Evolutionary conservation across 352 stramenopile genomes (phyloP), one percentile per base, ranked within the genome.

Genomic region (Aphanomyces stellatus): DNA sequence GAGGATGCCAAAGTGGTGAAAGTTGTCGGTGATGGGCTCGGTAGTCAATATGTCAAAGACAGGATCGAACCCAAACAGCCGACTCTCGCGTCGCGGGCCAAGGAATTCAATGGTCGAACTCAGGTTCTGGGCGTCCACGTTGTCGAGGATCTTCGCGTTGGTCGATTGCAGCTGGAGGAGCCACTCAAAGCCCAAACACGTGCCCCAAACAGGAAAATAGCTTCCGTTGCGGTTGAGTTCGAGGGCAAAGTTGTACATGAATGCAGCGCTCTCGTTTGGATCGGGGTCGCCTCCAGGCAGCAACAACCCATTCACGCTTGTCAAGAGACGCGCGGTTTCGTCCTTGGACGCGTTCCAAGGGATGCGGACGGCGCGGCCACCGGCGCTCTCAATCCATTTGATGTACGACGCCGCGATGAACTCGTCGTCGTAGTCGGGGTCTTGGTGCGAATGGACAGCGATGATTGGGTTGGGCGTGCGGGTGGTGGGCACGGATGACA

Each of bases 341-440:
- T 75, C 46, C 46, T 80, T 76, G 19, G 80, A 73, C 10, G 79
- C 82, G 53, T 80, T 83, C 72, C 87, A 91, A 37, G 82, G 78
- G 42, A 91, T 87, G 22, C 80, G 82, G 42, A 88, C 80, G 28
- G 88, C 82, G 46, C 81, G 80, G 6, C 80, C 82, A 41, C 82
- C 82, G 13, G 75, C 80, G 64, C 78, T 87, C 59, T 91, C 82
- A 63, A 91, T 72, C 80, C 82, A 91, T 70, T 89, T 91, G 70
- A 91, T 81, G 73, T 91, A 91, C 41, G 80, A 88, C 8, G 80
- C 81, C 31, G 81, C 79, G 53, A 91, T 81, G 71, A 88, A 90
- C 67, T 91, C 83, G 53, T 88, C 80, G 55, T 85, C 42, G 25
- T 7, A 30, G 31, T 11, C 19, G 6, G 7, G 24, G 34, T 40